phyloP scores from a whole-genome alignment of 352 stramenopile genomes.

The Pythium grandisporangium region DNA sequence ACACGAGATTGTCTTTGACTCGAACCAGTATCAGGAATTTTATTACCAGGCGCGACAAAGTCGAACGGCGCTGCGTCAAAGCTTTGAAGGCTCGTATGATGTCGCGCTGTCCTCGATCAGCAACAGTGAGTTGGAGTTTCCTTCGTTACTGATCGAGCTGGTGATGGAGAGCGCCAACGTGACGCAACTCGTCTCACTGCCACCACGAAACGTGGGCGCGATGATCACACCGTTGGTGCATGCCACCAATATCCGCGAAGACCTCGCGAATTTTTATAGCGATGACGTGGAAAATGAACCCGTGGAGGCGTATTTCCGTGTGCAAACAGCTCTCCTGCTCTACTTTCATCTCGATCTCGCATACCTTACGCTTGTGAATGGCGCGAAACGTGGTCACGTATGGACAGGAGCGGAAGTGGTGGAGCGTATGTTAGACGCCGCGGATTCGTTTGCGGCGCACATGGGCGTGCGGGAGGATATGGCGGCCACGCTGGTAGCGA shows the following conservation, averaged over 20 bases:
- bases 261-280: constrained; percentile 51
- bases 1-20: constrained; percentile 32
- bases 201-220: constrained; percentile 9
- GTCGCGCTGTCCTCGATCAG: constrained; percentile 35
- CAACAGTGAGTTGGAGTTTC: constrained; percentile 32
- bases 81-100: constrained; percentile 65
- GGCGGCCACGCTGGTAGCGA: constrained; percentile 65
- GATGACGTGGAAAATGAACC: constrained; percentile 56
- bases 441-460: constrained; percentile 60
- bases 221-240: constrained; percentile 47
- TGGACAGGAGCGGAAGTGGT: constrained; percentile 46
- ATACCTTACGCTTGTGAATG: constrained; percentile 32
- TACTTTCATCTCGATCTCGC: constrained; percentile 75
- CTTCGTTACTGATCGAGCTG: constrained; percentile 62
- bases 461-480: constrained; percentile 75
- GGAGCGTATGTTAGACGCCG: constrained; percentile 48
- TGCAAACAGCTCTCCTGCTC: constrained; percentile 59
- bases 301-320: constrained; percentile 69
- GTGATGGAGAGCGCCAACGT: constrained; percentile 63
- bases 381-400: constrained; percentile 11
- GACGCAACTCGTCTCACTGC: constrained; percentile 27
- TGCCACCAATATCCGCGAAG: constrained; percentile 30
- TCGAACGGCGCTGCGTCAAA: constrained; percentile 43
- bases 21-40: constrained; percentile 45
- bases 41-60: constrained; percentile 48